Base-by-base conservation (phyloP, 2,329 filamentous ascomycete species). In the Neonectria faginata region DNA sequence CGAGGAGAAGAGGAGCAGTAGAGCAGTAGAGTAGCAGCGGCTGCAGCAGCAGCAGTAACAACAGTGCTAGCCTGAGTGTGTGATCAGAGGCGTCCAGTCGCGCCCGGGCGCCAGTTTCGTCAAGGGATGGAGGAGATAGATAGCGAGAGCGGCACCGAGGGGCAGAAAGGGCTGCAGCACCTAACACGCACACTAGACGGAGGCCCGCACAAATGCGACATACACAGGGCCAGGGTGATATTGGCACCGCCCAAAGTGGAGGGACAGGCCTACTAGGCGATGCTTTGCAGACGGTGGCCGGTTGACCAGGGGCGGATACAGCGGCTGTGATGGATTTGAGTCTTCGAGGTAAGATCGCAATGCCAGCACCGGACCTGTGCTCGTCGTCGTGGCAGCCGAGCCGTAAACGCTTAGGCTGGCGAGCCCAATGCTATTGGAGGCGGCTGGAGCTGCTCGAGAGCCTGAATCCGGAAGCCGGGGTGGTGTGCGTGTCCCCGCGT, bases 121-220 rank as follows among this genome's bases (percentile, higher is more conserved):
- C 42, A 10, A 45, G 16, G 25, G 9, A 27, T 14, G n/a, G 25
- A 39, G 22, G 22, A 3, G 22, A 25, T 25, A 25, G 36, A 39
- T 29, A 33, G 47, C 11, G 56, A 44, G 45, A n/a, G 56, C n/a
- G 56, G 48, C 48, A 5, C 48, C 14, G 29, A 51, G 48, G 29
- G 47, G 47, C 47, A 31, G 47, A 31, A 50, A 50, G 47, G 48
- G 48, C 48, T 51, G 48, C 36, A 29, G 29, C 29, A 29, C 29
- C 9, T 10, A 18, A 62, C 59, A 50, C 57, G 51, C 42, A 25
- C 42, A 44, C 7, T 2, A 9, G 29, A 8, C 29, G 7, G 8
- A 50, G 31, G 56, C 60, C 66, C 56, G 22, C 22, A 67, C 65
- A 56, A 67, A 67, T 62, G 67, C 67, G 65, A 68, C 65, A 65